Percentiles rank a stretch among this genome's conserved stretches.
phyloP scores from a whole-genome alignment of 164 flowering plant genomes.

The Dillenia suffruticosa region DNA sequence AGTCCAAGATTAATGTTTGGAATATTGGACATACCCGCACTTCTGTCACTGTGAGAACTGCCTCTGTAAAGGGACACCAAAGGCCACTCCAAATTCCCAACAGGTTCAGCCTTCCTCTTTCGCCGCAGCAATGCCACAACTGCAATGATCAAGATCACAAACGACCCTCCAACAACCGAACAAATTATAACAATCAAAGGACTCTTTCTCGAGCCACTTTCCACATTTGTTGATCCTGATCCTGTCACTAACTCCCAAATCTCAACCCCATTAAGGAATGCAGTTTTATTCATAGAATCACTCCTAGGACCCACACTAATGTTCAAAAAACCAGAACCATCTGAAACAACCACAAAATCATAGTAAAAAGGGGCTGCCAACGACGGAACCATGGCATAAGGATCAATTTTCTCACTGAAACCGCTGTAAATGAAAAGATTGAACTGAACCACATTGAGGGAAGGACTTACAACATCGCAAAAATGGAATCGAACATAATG shows the following conservation, averaged over 20 bases:
- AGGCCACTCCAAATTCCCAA: slow-evolving; percentile 4
- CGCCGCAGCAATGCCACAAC: slow-evolving; percentile 1
- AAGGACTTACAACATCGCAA: slow-evolving; percentile 27
- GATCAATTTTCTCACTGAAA: slow-evolving; percentile 3
- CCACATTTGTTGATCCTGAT: background rate
- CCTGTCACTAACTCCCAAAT: slow-evolving; percentile 30
- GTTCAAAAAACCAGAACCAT: slow-evolving; percentile 28
- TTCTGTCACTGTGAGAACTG: slow-evolving; percentile 16
- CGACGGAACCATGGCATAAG: background rate
- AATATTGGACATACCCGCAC: slow-evolving; percentile 9
- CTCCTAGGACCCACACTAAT: slow-evolving; percentile 28
- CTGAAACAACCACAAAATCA: slow-evolving; percentile 36
- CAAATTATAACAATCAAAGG: slow-evolving; percentile 10
- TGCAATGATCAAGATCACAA: slow-evolving; percentile 5
- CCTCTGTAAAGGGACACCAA: slow-evolving; percentile 9
- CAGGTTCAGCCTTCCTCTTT: slow-evolving; percentile 15
- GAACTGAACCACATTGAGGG: slow-evolving; percentile 5
- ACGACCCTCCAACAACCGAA: slow-evolving; percentile 16
- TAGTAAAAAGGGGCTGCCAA: slow-evolving; percentile 24
- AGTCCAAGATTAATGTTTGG: slow-evolving; percentile 22
- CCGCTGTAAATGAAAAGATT: slow-evolving; percentile 20
- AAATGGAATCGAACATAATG: slow-evolving; percentile 40
- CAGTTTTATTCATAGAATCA: background rate
- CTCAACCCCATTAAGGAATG: slow-evolving; percentile 53
- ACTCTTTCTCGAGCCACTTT: background rate